A percentile compares a stretch with the other conserved stretches of the same genome.
phyloP scores from a whole-genome alignment of 352 stramenopile genomes.

The Phytophthora tubulina region DNA sequence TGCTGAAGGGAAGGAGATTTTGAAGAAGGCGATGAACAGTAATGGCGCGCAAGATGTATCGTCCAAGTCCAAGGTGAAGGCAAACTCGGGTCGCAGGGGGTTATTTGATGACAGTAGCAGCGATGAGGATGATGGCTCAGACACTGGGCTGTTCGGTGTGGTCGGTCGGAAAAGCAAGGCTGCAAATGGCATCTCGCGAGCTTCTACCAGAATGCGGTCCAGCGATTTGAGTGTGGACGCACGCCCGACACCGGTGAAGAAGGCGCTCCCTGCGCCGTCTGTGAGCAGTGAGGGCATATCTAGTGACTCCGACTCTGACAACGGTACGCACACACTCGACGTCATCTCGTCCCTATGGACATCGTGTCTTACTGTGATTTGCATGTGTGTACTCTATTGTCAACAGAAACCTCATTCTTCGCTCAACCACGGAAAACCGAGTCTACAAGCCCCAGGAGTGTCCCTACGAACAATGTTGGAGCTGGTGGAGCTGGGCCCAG shows the following conservation, averaged over 20 bases:
- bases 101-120: conserved; percentile 88
- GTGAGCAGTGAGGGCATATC: conserved; percentile 41
- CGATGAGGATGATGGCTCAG: conserved; percentile 56
- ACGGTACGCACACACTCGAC: conserved; percentile 25
- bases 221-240: conserved; percentile 35
- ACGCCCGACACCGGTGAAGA: conserved; percentile 24
- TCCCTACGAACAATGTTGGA: conserved; percentile 27
- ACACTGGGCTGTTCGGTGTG: conserved; percentile 61
- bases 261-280: conserved; percentile 10
- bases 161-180: conserved; percentile 36
- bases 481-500: conserved; percentile 35
- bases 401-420: conserved; percentile 37
- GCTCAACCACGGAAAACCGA: conserved; percentile 25
- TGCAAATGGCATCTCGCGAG: conserved; percentile 8
- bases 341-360: background rate
- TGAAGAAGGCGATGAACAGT: conserved; percentile 70
- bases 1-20: conserved; percentile 78
- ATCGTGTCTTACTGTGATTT: conserved; percentile 14
- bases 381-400: conserved; percentile 8
- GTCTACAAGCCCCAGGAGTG: conserved; percentile 34
- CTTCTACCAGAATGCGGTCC: conserved; percentile 24
- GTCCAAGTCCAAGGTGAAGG: conserved; percentile 36
- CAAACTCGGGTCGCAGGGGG: conserved; percentile 57
- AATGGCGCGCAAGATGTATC: conserved; percentile 25
- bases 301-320: conserved; percentile 44